Conservation (phyloP, 192 early-diverging fungal species). For the Backusella psychrophila region DNA sequence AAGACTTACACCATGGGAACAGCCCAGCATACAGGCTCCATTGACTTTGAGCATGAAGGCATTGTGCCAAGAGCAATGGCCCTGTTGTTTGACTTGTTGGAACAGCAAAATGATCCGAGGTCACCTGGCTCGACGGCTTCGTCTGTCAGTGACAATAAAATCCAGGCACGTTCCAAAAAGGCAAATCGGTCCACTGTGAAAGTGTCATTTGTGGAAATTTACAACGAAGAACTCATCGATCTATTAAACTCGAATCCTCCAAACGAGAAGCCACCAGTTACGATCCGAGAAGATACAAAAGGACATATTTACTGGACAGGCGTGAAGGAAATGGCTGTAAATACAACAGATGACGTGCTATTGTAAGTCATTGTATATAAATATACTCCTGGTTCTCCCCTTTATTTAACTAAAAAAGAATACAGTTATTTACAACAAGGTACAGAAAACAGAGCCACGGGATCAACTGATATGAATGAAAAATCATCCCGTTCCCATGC, state of each 20-base stretch:
- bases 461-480: constrained; percentile 98
- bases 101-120: constrained; percentile 13
- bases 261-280: constrained; percentile 58
- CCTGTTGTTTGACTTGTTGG: constrained; percentile 51
- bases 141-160: neutral
- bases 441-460: constrained; percentile 78
- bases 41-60: constrained; percentile 40
- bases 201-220: constrained; percentile 94
- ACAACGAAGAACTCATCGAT: constrained; percentile 97
- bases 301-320: constrained; percentile 88
- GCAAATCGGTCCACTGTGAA: constrained; percentile 43
- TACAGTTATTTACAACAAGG: constrained; percentile 61
- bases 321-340: constrained; percentile 74
- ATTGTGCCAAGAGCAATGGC: constrained; percentile 76
- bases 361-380: constrained; percentile 37
- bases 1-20: constrained; percentile 98
- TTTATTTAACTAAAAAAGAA: neutral
- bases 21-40: constrained; percentile 33
- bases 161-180: constrained; percentile 5
- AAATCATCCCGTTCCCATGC: constrained; percentile 94
- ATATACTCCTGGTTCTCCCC: neutral
- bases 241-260: constrained; percentile 66
- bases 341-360: constrained; percentile 71
- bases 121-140: neutral
- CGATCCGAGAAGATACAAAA: constrained; percentile 81